Percentiles rank a stretch among this genome's conserved stretches.
These are phyloP conservation scores for Pseudopyrenochaeta lycopersici DNA, from an alignment of 2,329 filamentous ascomycete genomes.

Conservation along the genomic window DNA sequence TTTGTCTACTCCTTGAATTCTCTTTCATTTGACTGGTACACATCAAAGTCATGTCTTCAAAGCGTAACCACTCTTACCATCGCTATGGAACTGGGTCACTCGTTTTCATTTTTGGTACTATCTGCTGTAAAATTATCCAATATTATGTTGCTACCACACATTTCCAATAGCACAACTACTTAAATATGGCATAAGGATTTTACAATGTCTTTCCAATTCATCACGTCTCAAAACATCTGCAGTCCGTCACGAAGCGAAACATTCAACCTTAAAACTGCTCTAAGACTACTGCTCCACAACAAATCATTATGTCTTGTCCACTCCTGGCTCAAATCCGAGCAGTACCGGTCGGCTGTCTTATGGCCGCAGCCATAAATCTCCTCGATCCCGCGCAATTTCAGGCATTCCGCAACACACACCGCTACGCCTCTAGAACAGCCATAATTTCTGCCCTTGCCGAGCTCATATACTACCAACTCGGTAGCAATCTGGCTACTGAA, in stretches of 20 bases:
- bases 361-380: not conserved
- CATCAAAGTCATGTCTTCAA: too few relatives aligned
- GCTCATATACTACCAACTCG: slow-evolving; percentile 2
- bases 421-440: not conserved
- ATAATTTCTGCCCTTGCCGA: not conserved
- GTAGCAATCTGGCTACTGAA: not conserved
- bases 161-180: not conserved
- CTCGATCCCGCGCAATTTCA: not conserved
- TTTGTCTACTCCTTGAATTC: too few relatives aligned
- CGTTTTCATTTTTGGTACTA: not conserved
- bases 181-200: not conserved
- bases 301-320: not conserved
- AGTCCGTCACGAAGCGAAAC: too few relatives aligned
- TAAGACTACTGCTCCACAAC: not conserved
- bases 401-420: not conserved
- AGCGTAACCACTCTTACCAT: too few relatives aligned
- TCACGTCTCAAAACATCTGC: not conserved
- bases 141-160: not conserved
- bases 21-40: too few relatives aligned
- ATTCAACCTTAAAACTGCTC: not conserved
- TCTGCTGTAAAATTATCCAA: not conserved
- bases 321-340: not conserved
- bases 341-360: not conserved
- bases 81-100: too few relatives aligned
- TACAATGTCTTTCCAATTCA: not conserved